phyloP scores from a whole-genome alignment of 140 eudicot species.

The Eryngium alpinum region DNA sequence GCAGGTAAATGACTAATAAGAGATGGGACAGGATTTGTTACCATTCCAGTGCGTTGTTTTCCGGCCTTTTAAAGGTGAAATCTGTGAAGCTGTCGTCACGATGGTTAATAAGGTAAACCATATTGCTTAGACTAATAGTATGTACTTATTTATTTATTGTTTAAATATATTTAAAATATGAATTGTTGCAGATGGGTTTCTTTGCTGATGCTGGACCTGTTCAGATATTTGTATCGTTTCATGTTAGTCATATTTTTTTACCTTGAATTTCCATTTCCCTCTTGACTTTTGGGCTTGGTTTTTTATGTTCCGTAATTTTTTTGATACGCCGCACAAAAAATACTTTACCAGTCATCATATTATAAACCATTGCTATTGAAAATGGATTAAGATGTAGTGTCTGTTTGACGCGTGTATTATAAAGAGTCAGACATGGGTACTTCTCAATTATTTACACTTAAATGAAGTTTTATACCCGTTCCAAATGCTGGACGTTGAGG shows the following conservation, averaged over 20 bases:
- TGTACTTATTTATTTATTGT: background rate
- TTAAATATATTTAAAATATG: background rate
- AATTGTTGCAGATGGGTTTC: slow-evolving; percentile 78
- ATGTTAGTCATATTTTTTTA: slow-evolving; percentile 39
- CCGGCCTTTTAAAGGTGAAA: slow-evolving; percentile 92
- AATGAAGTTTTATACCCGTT: no score
- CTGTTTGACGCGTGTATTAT: no score
- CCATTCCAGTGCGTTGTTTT: slow-evolving; percentile 91
- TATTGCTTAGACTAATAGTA: background rate
- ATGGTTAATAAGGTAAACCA: slow-evolving; percentile 82
- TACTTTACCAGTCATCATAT: no score
- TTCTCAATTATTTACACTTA: no score
- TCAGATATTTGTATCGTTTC: slow-evolving; percentile 83
- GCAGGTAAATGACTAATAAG: slow-evolving; percentile 85
- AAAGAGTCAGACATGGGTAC: no score
- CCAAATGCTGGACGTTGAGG: no score
- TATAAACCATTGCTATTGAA: no score
- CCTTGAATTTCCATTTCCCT: background rate
- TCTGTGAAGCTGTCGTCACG: slow-evolving; percentile 86
- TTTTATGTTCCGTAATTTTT: background rate
- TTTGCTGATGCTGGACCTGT: slow-evolving; percentile 97
- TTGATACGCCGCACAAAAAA: background rate
- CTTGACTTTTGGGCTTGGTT: background rate
- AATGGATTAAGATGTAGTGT: no score
- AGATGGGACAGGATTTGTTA: slow-evolving; percentile 88